Evolutionary conservation across 208 protist genomes (phyloP), one percentile per base, ranked within the genome.

Genomic region (Plasmodiophora brassicae): DNA sequence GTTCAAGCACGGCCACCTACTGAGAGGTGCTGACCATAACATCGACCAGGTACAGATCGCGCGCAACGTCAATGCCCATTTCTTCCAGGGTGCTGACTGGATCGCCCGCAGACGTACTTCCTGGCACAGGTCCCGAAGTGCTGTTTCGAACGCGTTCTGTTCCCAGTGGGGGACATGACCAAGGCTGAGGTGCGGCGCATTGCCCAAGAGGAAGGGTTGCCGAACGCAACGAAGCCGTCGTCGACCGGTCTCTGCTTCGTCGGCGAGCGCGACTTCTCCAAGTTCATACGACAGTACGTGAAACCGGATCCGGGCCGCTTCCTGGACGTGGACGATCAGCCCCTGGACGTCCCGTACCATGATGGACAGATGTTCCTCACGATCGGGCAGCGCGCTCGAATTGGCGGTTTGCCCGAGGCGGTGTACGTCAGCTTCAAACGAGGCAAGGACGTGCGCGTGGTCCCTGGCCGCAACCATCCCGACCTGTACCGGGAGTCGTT

Each of bases 201-300:
- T 32, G 65, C 65, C 5, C 10, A 14, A 14, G 14, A 78, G n/a
- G 14, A 78, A 8, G n/a, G 41, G 14, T 78, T 78, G 5, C 5
- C n/a, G 5, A 78, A n/a, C 41, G 65, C 65, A 32, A 36, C 5
- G 5, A 5, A 38, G 14, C 5, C 5, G 5, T 38, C 65, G 14
- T 78, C 65, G n/a, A 78, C 65, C n/a, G 65, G 65, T 78, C 65
- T 78, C n/a, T 78, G 65, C 41, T 78, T 78, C 65, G 65, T 78
- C 5, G 65, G 65, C 14, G 41, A 78, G n/a, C 5, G 65, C 32
- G 5, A 32, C 5, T 78, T 78, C n/a, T 38, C 65, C n/a, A 38
- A 36, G 20, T 78, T 78, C n/a, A n/a, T 78, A 44, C 5, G 65
- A 8, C 65, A 78, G 65, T 78, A 44, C 65, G n/a, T 78, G 14